Evolutionary conservation across 2,329 filamentous ascomycete species (phyloP).

Genomic region (Venturia aucupariae): DNA sequence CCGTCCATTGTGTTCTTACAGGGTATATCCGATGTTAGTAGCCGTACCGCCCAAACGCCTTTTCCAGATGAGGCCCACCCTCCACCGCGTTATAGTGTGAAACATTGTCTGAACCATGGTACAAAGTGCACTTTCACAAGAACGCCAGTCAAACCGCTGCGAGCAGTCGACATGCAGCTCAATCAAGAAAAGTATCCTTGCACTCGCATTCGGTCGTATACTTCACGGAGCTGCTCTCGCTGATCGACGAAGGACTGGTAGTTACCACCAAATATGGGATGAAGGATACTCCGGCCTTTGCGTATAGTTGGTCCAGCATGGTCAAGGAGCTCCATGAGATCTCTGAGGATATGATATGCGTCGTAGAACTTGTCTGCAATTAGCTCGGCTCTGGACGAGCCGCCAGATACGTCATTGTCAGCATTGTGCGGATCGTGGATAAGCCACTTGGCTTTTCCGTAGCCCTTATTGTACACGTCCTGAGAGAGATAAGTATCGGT

Average conservation of each 20-base stretch:
- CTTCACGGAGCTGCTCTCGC: constrained; percentile 48
- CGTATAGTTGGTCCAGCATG: constrained; percentile 6
- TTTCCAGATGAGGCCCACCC: not conserved
- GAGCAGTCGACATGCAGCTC: not conserved
- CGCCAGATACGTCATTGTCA: constrained; percentile 82
- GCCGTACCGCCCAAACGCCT: not conserved
- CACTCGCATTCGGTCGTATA: not conserved
- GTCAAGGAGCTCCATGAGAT: constrained; percentile 19
- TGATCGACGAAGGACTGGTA: constrained; percentile 67
- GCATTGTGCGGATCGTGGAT: constrained; percentile 88
- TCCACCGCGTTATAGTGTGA: not conserved
- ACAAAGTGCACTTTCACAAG: not conserved
- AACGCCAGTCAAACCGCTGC: not conserved
- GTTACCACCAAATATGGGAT: constrained; percentile 64
- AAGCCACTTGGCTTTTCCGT: constrained; percentile 49
- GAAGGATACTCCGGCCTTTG: constrained; percentile 52
- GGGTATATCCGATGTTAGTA: not conserved
- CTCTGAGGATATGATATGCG: constrained; percentile 47
- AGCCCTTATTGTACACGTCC: constrained; percentile 33
- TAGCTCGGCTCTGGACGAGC: constrained; percentile 59
- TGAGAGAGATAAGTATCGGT: constrained; percentile 15
- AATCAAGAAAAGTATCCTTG: constrained; percentile 1
- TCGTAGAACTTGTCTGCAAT: constrained; percentile 63
- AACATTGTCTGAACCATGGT: not conserved
- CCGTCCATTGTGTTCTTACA: not conserved